phyloP scores from a whole-genome alignment of 2,329 filamentous ascomycete species.

The Eurotiales sp. region DNA sequence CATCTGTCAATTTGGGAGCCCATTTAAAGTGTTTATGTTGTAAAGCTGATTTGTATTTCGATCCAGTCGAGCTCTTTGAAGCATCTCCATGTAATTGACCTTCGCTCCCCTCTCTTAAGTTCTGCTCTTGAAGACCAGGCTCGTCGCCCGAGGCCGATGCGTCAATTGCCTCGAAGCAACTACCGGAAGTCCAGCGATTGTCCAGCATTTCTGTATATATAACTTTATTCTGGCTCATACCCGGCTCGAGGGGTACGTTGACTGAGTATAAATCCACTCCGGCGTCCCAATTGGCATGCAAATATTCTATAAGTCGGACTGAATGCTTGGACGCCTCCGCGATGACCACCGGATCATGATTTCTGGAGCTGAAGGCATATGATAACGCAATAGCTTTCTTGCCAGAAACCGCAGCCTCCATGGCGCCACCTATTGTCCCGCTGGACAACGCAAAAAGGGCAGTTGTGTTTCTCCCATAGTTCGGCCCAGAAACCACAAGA shows the following conservation, averaged over 20 bases:
- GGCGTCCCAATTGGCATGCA: slow-evolving; percentile 69
- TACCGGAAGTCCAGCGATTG: slow-evolving; percentile 82
- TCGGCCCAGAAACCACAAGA: slow-evolving; percentile 74
- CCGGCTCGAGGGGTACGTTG: slow-evolving; percentile 81
- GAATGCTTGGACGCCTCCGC: slow-evolving; percentile 70
- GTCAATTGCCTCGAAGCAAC: slow-evolving; percentile 79
- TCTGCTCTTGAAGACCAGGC: slow-evolving; percentile 65
- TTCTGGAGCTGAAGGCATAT: slow-evolving; percentile 83
- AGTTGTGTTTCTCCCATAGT: slow-evolving; percentile 79
- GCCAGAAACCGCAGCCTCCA: slow-evolving; percentile 71
- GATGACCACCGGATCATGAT: slow-evolving; percentile 80
- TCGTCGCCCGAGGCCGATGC: slow-evolving; percentile 57
- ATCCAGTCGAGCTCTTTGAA: slow-evolving; percentile 19
- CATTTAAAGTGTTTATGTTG: slow-evolving; percentile 90
- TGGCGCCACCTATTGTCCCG: slow-evolving; percentile 71
- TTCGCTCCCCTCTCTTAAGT: slow-evolving; percentile 64
- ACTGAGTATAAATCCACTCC: slow-evolving; percentile 84
- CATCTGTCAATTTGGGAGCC: slow-evolving; percentile 81
- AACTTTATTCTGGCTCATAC: slow-evolving; percentile 67
- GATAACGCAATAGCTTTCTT: slow-evolving; percentile 73
- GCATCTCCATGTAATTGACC: slow-evolving; percentile 27
- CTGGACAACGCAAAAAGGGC: slow-evolving; percentile 74
- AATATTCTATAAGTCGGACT: slow-evolving; percentile 72
- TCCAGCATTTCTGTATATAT: slow-evolving; percentile 84
- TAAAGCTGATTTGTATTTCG: slow-evolving; percentile 46